Evolutionary conservation across 1,284 basidiomycete species (phyloP), one percentile per base, ranked within the genome.

Genomic region (Lentinus polychrous): DNA sequence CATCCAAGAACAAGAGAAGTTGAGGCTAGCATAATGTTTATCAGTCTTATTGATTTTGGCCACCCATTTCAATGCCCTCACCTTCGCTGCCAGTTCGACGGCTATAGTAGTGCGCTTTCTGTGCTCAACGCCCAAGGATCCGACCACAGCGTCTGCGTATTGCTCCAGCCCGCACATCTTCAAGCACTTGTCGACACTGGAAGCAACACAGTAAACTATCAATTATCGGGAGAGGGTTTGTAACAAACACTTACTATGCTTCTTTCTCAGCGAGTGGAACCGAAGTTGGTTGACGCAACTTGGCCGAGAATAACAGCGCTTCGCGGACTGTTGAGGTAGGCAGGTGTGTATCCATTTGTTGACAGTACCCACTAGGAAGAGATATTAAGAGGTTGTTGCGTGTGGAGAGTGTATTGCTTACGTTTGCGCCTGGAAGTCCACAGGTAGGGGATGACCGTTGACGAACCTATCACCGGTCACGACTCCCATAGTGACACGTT

Each of bases 331-430:
- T 88, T n/a, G 74, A 71, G 10, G 76, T 81, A 0, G 76, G 68
- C n/a, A 85, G 66, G 60, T 90, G 87, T 0, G 83, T 81, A 66
- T 92, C 90, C 69, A 81, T 83, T 61, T 92, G 89, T 59, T 91
- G 87, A 48, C 81, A 83, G 59, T 91, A 91, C 0, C 86, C 86
- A 15, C 74, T 77, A 41, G 5, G 38, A 10, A 12, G 27, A 20
- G 35, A n/a, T 15, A 37, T 37, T n/a, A 12, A 37, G 35, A 4
- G 12, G 14, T 12, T 15, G 35, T 15, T 15, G n/a, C 6, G 17
- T 22, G n/a, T 17, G n/a, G 14, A 41, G 18, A 24, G 20, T 37
- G 17, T 7, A 18, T 17, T 32, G 57, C 70, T 47, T 54, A 72
- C 74, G 79, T 85, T 52, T 84, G 79, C 1, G 78, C 74, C 57